A percentile compares a stretch with the other conserved stretches of the same genome.
Evolutionary conservation across 129 eudicot genomes (phyloP).

Genomic region (Artemisia tridentata): DNA sequence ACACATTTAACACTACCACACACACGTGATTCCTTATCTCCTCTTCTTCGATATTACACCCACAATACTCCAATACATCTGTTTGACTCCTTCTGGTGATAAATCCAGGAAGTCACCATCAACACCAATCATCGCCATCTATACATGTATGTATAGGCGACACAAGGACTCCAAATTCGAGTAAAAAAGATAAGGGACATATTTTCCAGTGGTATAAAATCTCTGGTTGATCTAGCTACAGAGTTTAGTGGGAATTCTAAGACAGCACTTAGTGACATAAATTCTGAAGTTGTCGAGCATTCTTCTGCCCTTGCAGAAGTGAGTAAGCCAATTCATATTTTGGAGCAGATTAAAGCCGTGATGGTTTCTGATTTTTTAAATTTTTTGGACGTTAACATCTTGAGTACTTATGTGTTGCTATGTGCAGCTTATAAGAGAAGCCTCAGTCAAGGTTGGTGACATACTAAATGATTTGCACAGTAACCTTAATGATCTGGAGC

Average conservation of each 20-base stretch:
- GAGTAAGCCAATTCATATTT: conserved; percentile 13
- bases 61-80: too few relatives aligned
- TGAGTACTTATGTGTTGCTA: neutral
- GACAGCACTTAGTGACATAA: conserved; percentile 36
- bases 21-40: too few relatives aligned
- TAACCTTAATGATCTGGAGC: conserved; percentile 46
- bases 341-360: neutral
- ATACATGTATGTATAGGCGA: conserved; percentile 43
- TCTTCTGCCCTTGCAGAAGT: conserved; percentile 50
- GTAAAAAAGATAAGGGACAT: conserved; percentile 36
- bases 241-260: conserved; percentile 51
- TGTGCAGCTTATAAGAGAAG: conserved; percentile 42
- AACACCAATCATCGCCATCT: too few relatives aligned
- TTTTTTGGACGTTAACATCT: neutral
- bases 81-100: too few relatives aligned
- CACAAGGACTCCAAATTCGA: conserved; percentile 43
- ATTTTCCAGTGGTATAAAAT: conserved; percentile 45
- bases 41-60: too few relatives aligned
- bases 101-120: too few relatives aligned
- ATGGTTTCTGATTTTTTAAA: neutral
- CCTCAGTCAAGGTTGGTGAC: conserved; percentile 43
- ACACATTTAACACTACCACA: too few relatives aligned
- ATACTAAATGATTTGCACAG: conserved; percentile 43
- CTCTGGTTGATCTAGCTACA: conserved; percentile 48
- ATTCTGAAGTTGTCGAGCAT: conserved; percentile 46